Evolutionary conservation across 129 eudicot genomes (phyloP).

Genomic region (Heracleum sosnowskyi): DNA sequence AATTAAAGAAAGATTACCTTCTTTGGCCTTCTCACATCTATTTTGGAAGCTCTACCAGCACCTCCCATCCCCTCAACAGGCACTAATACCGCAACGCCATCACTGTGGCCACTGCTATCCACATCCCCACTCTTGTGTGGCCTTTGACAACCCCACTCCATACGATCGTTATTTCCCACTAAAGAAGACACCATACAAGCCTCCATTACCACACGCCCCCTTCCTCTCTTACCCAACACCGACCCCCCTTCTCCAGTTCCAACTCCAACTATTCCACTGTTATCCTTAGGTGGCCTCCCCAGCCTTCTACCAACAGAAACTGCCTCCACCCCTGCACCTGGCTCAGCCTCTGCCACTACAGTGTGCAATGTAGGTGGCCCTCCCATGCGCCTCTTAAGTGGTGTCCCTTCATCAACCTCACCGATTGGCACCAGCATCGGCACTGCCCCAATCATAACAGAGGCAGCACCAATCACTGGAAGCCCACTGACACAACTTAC

Average conservation of each 20-base stretch:
- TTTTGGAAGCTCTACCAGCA: constrained; percentile 7
- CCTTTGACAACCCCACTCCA: constrained; percentile 39
- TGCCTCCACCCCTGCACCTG: neutral
- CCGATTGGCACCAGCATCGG: constrained; percentile 4
- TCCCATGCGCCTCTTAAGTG: neutral
- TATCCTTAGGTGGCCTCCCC: constrained; percentile 19
- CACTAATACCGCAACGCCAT: neutral
- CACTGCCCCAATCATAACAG: neutral
- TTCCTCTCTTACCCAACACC: constrained; percentile 24
- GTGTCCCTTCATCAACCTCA: neutral
- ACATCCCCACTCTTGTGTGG: constrained; percentile 14
- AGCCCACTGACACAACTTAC: neutral
- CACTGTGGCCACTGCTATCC: neutral
- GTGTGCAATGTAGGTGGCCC: neutral
- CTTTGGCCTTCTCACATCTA: constrained; percentile 24
- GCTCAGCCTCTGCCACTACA: neutral
- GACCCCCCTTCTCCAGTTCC: constrained; percentile 6
- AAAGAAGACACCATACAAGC: constrained; percentile 2
- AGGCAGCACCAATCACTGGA: neutral
- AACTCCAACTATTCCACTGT: neutral
- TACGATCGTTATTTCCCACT: constrained; percentile 8
- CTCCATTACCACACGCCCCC: constrained; percentile 31
- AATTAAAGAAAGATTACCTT: constrained; percentile 33
- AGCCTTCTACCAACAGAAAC: neutral
- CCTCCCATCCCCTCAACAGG: constrained; percentile 4